phyloP scores from a whole-genome alignment of 169 alveolate species.

The Plasmodium coatneyi region DNA sequence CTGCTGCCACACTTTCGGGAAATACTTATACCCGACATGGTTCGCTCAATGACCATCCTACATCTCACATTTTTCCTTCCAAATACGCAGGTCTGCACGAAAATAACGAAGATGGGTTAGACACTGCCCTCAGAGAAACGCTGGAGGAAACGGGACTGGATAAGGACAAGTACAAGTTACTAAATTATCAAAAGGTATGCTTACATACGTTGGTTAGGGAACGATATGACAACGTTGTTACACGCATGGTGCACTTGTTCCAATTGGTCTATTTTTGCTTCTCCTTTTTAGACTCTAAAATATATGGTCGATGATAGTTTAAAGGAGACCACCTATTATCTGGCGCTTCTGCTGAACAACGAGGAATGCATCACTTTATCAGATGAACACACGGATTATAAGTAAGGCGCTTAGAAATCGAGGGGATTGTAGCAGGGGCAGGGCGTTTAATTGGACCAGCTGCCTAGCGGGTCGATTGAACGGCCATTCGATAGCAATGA shows the following conservation, averaged over 20 bases:
- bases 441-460: conserved; percentile 56
- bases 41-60: neutral
- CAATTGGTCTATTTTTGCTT: neutral
- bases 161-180: conserved; percentile 73
- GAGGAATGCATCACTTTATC: conserved; percentile 76
- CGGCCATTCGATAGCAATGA: neutral
- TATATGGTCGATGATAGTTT: conserved; percentile 78
- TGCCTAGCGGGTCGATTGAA: neutral
- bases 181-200: conserved; percentile 72
- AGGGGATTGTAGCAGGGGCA: neutral
- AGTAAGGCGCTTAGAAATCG: conserved; percentile 37
- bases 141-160: conserved; percentile 82
- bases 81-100: conserved; percentile 78
- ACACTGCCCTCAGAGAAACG: conserved; percentile 84
- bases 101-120: conserved; percentile 75
- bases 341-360: conserved; percentile 78
- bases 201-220: neutral
- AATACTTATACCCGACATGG: neutral
- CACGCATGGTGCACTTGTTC: neutral
- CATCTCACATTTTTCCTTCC: neutral
- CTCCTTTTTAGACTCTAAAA: conserved; percentile 59
- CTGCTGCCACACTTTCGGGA: neutral
- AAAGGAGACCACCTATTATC: conserved; percentile 81
- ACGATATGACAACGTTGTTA: neutral
- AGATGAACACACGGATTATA: conserved; percentile 83